phyloP scores from a whole-genome alignment of 805 yeast species.

The Candida montana region DNA sequence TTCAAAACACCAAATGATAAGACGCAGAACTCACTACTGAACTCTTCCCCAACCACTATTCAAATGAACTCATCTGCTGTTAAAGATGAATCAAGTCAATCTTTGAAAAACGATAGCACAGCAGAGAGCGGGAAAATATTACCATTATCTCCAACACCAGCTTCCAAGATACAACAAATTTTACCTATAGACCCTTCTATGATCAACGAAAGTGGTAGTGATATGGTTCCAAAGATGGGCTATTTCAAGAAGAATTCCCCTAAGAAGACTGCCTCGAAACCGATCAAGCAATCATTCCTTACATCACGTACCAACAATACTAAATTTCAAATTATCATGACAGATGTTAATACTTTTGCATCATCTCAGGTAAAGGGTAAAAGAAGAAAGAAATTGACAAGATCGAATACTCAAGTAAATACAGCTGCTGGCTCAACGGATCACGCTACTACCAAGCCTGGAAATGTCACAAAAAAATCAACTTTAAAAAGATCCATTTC shows the following conservation, averaged over 20 bases:
- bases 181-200: neutral
- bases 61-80: slow-evolving; percentile 25
- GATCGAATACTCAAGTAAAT: slow-evolving; percentile 19
- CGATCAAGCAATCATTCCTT: neutral
- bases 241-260: slow-evolving; percentile 20
- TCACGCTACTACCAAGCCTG: neutral
- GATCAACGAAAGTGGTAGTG: neutral
- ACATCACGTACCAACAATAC: slow-evolving; percentile 11
- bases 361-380: slow-evolving; percentile 7
- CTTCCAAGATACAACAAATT: slow-evolving; percentile 9
- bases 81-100: slow-evolving; percentile 12
- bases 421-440: neutral
- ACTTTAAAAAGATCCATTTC: slow-evolving; percentile 21
- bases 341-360: slow-evolving; percentile 28
- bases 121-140: slow-evolving; percentile 1
- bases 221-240: slow-evolving; percentile 24
- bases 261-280: neutral
- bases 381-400: slow-evolving; percentile 18
- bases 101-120: neutral
- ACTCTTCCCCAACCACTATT: slow-evolving; percentile 27
- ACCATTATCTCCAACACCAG: slow-evolving; percentile 26
- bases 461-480: slow-evolving; percentile 13
- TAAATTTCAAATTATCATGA: slow-evolving; percentile 31
- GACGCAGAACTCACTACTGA: slow-evolving; percentile 14
- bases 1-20: slow-evolving; percentile 19